Evolutionary conservation across 176 grass and related monocot species (phyloP).

Genomic region (Juncus inflexus): DNA sequence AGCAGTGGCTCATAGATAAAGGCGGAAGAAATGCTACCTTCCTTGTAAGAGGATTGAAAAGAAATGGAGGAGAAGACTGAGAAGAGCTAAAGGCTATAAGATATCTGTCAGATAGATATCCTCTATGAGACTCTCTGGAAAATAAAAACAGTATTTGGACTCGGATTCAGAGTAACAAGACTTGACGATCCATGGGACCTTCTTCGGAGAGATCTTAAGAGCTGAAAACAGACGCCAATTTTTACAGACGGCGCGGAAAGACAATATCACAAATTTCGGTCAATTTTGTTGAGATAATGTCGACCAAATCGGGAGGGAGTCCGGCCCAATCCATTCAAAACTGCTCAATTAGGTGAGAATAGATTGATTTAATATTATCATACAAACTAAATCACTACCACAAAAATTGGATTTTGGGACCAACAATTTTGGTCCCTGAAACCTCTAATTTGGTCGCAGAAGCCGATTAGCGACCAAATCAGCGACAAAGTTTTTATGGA

Average conservation of each 20-base stretch:
- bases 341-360: too few species aligned
- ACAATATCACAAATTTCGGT: neutral
- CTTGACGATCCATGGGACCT: neutral
- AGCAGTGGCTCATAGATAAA: neutral
- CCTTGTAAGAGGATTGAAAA: neutral
- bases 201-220: neutral
- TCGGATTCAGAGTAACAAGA: neutral
- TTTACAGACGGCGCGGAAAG: slow-evolving; percentile 2
- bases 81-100: neutral
- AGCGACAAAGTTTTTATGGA: too few species aligned
- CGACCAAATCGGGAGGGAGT: neutral
- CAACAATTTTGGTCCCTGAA: too few species aligned
- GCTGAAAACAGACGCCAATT: neutral
- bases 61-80: neutral
- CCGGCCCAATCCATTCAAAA: neutral
- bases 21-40: neutral
- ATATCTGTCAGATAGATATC: neutral
- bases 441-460: too few species aligned
- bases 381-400: too few species aligned
- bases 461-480: too few species aligned
- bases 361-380: too few species aligned
- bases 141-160: neutral
- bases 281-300: slow-evolving; percentile 1
- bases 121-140: neutral
- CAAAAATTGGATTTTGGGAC: too few species aligned